Base-by-base conservation (phyloP, 2,329 filamentous ascomycete species). In the Botrytis sinoallii region DNA sequence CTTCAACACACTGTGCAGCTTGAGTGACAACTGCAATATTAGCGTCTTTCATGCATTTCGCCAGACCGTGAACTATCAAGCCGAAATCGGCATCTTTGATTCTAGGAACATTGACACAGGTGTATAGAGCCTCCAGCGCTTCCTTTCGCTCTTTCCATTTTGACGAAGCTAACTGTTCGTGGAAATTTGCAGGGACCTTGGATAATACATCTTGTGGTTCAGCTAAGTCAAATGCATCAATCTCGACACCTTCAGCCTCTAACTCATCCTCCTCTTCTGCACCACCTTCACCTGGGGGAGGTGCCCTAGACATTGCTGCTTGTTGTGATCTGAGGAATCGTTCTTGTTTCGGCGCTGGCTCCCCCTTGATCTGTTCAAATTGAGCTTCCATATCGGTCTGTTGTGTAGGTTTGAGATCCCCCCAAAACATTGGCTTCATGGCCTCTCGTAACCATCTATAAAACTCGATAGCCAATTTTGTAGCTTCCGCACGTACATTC, bases 121-220 rank as follows among this genome's bases (percentile, higher is more conserved):
- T 88, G 78, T 91, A 92, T 0, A 98, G 86, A 16, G 89, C 93
- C 75, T 99, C 96, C 4, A 98, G 86, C 0, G 93, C 93, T 78
- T 99, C 96, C 83, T 99, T 99, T 75, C 96, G 88, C 78, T 99
- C 97, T 81, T 99, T 99, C 96, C 96, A 99, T 82, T 99, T 99
- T 0, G 95, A 91, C 16, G 95, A 98, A 0, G 88, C 91, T 44
- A 99, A 85, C 74, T 92, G 90, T 35, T 99, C 96, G 77, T 89
- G 88, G 77, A 98, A 95, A 81, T 94, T 91, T 57, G 90, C 89
- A 0, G 95, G 92, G 4, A 98, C 86, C 78, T 95, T 96, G 55
- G 92, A 87, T 73, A 93, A 83, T 1, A 98, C 90, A 81, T 99
- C 94, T 74, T 98, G 91, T 0, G 95, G 93, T 81, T 97, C 95